These are phyloP conservation scores for Suillus americanus DNA, from an alignment of 768 basidiomycete species.

Conservation along the genomic window DNA sequence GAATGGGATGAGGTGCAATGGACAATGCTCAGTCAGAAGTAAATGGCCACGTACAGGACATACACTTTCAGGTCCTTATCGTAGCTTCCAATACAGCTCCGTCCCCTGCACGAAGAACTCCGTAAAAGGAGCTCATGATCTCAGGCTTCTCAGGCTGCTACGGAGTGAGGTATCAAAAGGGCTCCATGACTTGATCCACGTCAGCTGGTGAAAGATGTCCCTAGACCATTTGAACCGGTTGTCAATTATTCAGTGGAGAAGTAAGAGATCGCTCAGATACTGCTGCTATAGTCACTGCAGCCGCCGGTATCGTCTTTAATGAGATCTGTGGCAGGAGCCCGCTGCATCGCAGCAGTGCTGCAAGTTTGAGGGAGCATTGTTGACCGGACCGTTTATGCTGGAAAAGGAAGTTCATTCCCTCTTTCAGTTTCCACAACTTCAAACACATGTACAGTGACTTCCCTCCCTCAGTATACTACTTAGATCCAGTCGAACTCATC, in stretches of 20 bases:
- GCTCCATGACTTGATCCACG: background rate
- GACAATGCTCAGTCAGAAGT: background rate
- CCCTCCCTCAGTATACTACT: background rate
- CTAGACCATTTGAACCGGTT: background rate
- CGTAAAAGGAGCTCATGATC: background rate
- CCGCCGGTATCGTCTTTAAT: background rate
- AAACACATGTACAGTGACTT: background rate
- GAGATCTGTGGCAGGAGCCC: background rate
- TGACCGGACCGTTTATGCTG: background rate
- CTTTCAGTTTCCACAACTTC: background rate
- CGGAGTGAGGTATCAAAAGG: constrained; percentile 1
- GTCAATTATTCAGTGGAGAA: background rate
- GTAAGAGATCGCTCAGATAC: background rate
- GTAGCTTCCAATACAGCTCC: background rate
- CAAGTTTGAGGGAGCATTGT: too few species aligned
- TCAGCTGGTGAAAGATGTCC: background rate
- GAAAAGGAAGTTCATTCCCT: background rate
- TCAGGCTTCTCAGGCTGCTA: background rate
- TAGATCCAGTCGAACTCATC: background rate
- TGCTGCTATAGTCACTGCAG: background rate
- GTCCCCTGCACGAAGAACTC: background rate
- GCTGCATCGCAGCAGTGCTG: background rate
- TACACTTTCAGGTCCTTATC: constrained; percentile 1
- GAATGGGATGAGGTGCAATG: background rate
- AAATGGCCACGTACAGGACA: background rate